Evolutionary conservation across 306 rosid genomes (phyloP).

Genomic region (Vicia faba): DNA sequence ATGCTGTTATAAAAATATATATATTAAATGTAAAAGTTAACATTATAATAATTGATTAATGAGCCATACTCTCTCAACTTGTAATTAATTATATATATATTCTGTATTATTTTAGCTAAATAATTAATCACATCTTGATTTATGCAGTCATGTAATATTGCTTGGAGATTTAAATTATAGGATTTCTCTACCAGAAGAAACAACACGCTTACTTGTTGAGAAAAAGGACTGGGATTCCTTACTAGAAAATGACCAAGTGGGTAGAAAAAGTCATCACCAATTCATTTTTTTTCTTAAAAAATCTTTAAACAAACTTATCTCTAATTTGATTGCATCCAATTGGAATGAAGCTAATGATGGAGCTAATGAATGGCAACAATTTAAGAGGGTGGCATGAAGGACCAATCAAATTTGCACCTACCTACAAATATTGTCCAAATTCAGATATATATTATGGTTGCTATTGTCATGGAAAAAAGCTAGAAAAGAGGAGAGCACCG

Average conservation of each 20-base stretch:
- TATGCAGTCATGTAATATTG: conserved; percentile 70
- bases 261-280: conserved; percentile 15
- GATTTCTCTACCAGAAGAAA: conserved; percentile 74
- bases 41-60: conserved; percentile 4
- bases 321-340: conserved; percentile 21
- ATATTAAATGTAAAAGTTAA: conserved; percentile 29
- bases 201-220: conserved; percentile 61
- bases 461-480: conserved; percentile 44
- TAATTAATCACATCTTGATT: conserved; percentile 29
- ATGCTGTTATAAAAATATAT: conserved; percentile 21
- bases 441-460: conserved; percentile 75
- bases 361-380: conserved; percentile 57
- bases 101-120: conserved; percentile 5
- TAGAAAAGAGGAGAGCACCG: conserved; percentile 70
- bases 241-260: conserved; percentile 82
- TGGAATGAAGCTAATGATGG: conserved; percentile 69
- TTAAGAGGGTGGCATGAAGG: conserved; percentile 87
- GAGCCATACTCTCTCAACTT: conserved; percentile 30
- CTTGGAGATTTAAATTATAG: conserved; percentile 93
- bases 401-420: conserved; percentile 70
- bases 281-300: neutral
- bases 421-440: conserved; percentile 78
- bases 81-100: conserved; percentile 8
- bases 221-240: conserved; percentile 61
- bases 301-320: conserved; percentile 13